Evolutionary conservation across 352 stramenopile species (phyloP).

Genomic region (Phytophthora syringae): DNA sequence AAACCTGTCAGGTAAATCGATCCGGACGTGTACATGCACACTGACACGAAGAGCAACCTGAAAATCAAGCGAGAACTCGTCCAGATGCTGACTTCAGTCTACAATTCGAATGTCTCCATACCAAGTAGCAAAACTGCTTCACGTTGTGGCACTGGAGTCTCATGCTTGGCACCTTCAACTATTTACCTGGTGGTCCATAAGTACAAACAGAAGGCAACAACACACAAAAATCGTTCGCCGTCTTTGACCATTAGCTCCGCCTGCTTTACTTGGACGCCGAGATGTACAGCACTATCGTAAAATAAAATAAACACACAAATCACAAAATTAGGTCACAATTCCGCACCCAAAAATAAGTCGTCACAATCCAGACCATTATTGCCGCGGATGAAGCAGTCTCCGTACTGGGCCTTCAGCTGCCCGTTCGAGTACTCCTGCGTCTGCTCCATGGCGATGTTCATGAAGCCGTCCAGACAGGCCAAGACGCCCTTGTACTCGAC

Average conservation of each 20-base stretch:
- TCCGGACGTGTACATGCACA: no score
- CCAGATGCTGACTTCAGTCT: constrained; percentile 18
- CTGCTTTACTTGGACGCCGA: constrained; percentile 75
- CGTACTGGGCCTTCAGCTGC: constrained; percentile 99
- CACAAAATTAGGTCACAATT: background rate
- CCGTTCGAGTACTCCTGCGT: constrained; percentile 99
- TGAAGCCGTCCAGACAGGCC: constrained; percentile 99
- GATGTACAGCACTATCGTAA: constrained; percentile 79
- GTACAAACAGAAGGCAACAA: no score
- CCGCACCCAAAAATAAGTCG: background rate
- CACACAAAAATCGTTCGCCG: background rate
- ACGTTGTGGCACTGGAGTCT: no score
- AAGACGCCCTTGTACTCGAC: constrained; percentile 99
- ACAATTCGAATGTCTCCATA: constrained; percentile 12
- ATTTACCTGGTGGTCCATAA: no score
- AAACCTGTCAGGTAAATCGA: no score
- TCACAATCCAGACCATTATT: constrained; percentile 94
- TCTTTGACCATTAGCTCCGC: background rate
- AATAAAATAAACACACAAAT: constrained; percentile 7
- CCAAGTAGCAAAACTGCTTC: no score
- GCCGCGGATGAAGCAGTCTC: constrained; percentile 99
- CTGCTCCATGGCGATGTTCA: constrained; percentile 99
- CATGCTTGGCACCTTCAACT: no score
- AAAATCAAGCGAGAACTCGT: no score
- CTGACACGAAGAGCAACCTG: no score